Evolutionary conservation across 768 basidiomycete species (phyloP).

Genomic region (Boletus tylopilopsis): DNA sequence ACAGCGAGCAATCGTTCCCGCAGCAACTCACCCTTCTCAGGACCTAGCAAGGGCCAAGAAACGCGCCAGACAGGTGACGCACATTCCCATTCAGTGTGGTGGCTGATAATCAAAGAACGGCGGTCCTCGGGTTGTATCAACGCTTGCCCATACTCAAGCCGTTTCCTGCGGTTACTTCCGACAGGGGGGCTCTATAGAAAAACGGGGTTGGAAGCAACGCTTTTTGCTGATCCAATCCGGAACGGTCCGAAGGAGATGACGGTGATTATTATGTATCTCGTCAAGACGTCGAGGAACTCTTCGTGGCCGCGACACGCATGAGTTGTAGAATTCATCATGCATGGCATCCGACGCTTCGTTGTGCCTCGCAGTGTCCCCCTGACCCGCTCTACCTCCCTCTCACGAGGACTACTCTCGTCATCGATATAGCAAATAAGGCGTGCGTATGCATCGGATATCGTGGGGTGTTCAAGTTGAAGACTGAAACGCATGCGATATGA

Average conservation of each 20-base stretch:
- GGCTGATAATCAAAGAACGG: constrained; percentile 6
- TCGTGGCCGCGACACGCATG: neutral
- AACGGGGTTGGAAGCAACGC: constrained; percentile 4
- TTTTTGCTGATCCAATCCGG: constrained; percentile 12
- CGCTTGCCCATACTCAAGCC: neutral
- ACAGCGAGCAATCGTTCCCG: neutral
- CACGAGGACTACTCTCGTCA: constrained; percentile 7
- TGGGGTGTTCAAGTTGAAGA: neutral
- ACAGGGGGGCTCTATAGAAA: neutral
- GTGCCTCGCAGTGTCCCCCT: constrained; percentile 2
- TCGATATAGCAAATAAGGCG: constrained; percentile 1
- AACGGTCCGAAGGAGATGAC: constrained; percentile 19
- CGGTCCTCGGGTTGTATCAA: neutral
- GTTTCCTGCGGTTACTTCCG: constrained; percentile 5
- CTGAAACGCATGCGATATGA: neutral
- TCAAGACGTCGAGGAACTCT: neutral
- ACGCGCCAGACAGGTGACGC: too few species aligned
- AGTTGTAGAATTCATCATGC: neutral
- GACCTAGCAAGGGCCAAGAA: neutral
- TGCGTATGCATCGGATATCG: constrained; percentile 11
- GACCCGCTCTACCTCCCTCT: constrained; percentile 12
- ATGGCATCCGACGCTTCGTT: constrained; percentile 4
- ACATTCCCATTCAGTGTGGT: neutral
- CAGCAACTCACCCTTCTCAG: neutral
- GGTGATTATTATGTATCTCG: constrained; percentile 27